These are phyloP conservation scores for Lactarius quietus DNA, from an alignment of 768 basidiomycete genomes.

Conservation along the genomic window DNA sequence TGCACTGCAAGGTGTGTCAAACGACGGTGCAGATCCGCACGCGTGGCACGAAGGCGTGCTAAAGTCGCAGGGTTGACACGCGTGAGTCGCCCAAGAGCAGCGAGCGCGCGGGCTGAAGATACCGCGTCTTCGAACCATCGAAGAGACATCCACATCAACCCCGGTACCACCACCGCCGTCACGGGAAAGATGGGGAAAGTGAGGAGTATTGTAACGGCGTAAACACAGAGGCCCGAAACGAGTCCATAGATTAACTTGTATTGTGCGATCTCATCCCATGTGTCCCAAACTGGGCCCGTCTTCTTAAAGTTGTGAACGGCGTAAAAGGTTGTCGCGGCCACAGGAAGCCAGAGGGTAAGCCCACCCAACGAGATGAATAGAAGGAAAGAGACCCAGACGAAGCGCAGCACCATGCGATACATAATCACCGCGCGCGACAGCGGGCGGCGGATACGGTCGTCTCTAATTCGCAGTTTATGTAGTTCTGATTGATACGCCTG, in stretches of 20 bases:
- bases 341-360: constrained; percentile 75
- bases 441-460: constrained; percentile 76
- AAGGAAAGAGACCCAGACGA: constrained; percentile 60
- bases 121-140: constrained; percentile 87
- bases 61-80: constrained; percentile 57
- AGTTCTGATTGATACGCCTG: constrained; percentile 77
- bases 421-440: constrained; percentile 52
- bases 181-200: constrained; percentile 61
- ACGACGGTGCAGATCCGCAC: constrained; percentile 57
- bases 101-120: constrained; percentile 72
- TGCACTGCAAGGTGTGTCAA: constrained; percentile 61
- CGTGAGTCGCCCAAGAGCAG: constrained; percentile 57
- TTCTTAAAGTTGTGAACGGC: constrained; percentile 75
- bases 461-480: constrained; percentile 66
- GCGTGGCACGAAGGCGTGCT: constrained; percentile 47
- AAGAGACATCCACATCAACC: constrained; percentile 85
- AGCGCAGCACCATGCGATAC: constrained; percentile 60
- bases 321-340: constrained; percentile 67
- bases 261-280: constrained; percentile 87
- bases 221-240: constrained; percentile 66
- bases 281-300: constrained; percentile 79
- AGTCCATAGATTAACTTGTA: constrained; percentile 86
- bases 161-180: constrained; percentile 59
- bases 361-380: constrained; percentile 69
- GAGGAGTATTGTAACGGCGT: constrained; percentile 48